Percentiles rank a stretch among this genome's conserved stretches.
phyloP scores from a whole-genome alignment of 2,329 filamentous ascomycete genomes.

The Zarea fungicola region DNA sequence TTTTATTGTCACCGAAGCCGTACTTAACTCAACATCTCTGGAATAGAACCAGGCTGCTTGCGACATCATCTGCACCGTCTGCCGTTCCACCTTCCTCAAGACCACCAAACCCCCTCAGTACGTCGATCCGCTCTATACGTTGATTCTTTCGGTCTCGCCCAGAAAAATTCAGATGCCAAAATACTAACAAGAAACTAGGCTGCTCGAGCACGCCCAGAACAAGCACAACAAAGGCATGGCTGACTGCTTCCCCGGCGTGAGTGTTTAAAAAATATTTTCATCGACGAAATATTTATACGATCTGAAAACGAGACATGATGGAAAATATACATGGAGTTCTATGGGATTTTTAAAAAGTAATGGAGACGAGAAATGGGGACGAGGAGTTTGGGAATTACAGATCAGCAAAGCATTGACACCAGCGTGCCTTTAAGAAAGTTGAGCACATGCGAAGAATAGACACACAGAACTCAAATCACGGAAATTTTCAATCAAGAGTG shows the following conservation, averaged over 20 bases:
- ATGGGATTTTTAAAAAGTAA: conserved; percentile 2
- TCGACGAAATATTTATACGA: not conserved
- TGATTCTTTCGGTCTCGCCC: not conserved
- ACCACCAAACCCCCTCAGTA: conserved; percentile 69
- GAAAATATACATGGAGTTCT: conserved; percentile 2
- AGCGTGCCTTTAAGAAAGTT: no score
- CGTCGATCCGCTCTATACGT: conserved; percentile 26
- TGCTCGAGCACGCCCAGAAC: conserved; percentile 67
- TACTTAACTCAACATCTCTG: not conserved
- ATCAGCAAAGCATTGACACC: no score
- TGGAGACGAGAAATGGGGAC: not conserved
- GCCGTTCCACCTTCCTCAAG: conserved; percentile 74
- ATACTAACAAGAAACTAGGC: conserved; percentile 35
- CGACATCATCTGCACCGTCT: conserved; percentile 70
- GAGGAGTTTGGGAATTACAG: conserved; percentile 1
- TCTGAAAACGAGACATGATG: conserved; percentile 2
- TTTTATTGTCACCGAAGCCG: no score
- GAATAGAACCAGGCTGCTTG: conserved; percentile 65
- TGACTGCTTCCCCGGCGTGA: conserved; percentile 60
- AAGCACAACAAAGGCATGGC: conserved; percentile 69
- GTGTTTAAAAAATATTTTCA: conserved; percentile 26
- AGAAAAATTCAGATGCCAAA: not conserved
- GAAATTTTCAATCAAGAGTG: no score
- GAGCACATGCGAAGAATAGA: no score
- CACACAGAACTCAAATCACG: no score